phyloP scores from a whole-genome alignment of 306 rosid species.

The Urtica urens region DNA sequence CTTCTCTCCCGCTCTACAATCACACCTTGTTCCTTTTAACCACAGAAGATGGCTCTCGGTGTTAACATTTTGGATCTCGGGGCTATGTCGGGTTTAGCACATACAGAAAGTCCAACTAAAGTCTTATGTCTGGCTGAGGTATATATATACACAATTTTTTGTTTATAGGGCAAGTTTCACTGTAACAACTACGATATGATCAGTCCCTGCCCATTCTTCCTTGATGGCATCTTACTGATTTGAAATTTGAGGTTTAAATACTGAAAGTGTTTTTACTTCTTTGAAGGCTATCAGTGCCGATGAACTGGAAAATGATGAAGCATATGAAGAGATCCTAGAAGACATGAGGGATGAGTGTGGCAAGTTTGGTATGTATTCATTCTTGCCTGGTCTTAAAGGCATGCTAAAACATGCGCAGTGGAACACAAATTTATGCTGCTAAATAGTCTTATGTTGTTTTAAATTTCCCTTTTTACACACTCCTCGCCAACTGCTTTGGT shows the following conservation, averaged over 20 bases:
- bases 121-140: conserved; percentile 69
- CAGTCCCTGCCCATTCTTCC: conserved; percentile 2
- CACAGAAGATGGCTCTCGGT: conserved; percentile 48
- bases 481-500: too few species aligned
- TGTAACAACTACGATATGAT: too few species aligned
- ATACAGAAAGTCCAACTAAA: conserved; percentile 40
- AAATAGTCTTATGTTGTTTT: background rate
- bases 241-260: conserved; percentile 10
- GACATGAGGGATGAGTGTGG: conserved; percentile 79
- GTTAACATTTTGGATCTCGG: conserved; percentile 33
- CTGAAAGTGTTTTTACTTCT: conserved; percentile 1
- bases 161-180: background rate
- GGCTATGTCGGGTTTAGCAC: conserved; percentile 19
- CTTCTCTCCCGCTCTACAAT: background rate
- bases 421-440: too few species aligned
- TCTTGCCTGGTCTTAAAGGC: too few species aligned
- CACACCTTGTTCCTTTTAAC: conserved; percentile 2
- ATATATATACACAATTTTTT: conserved; percentile 5
- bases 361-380: conserved; percentile 51
- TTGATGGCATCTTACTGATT: conserved; percentile 5
- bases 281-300: conserved; percentile 53
- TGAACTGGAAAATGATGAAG: conserved; percentile 41
- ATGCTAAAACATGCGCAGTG: too few species aligned
- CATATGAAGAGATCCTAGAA: conserved; percentile 59
- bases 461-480: too few species aligned